These are phyloP conservation scores for Mallotus nudiflorus DNA, from an alignment of 345 rosid species.

Conservation along the genomic window DNA sequence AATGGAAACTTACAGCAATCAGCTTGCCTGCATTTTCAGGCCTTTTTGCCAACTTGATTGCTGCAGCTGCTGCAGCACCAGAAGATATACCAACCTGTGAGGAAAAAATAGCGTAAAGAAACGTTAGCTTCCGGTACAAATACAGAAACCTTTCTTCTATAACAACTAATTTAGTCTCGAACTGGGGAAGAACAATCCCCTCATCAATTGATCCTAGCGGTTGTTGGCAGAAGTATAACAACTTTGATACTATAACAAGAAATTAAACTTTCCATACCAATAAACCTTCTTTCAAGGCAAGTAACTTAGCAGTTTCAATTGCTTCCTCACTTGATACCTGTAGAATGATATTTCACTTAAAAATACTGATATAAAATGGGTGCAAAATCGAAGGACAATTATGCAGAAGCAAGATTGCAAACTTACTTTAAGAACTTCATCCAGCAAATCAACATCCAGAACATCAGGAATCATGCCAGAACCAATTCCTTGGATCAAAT, in stretches of 20 bases:
- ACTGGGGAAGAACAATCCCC: too few species aligned
- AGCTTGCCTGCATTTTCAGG: conserved; percentile 59
- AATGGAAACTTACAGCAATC: conserved; percentile 42
- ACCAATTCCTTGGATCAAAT: conserved; percentile 52
- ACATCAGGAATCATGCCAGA: conserved; percentile 35
- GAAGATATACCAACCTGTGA: conserved; percentile 59
- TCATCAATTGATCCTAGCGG: too few species aligned
- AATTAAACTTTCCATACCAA: conserved; percentile 38
- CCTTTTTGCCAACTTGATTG: conserved; percentile 48
- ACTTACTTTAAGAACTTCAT: conserved; percentile 49
- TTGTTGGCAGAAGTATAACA: too few species aligned
- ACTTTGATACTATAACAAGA: too few species aligned
- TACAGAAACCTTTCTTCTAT: too few species aligned
- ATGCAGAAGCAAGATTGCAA: too few species aligned
- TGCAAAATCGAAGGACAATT: too few species aligned
- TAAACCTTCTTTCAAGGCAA: conserved; percentile 86
- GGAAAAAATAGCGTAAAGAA: background rate
- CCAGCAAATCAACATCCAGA: conserved; percentile 41
- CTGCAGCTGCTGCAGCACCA: conserved; percentile 60
- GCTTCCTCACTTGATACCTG: conserved; percentile 88
- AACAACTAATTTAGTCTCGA: too few species aligned
- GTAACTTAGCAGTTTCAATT: conserved; percentile 72
- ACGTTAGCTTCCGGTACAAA: background rate
- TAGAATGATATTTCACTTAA: background rate
- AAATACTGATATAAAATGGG: too few species aligned